Evolutionary conservation across 139 green algal genomes (phyloP).

Genomic region (Pseudopediastrum boryanum): DNA sequence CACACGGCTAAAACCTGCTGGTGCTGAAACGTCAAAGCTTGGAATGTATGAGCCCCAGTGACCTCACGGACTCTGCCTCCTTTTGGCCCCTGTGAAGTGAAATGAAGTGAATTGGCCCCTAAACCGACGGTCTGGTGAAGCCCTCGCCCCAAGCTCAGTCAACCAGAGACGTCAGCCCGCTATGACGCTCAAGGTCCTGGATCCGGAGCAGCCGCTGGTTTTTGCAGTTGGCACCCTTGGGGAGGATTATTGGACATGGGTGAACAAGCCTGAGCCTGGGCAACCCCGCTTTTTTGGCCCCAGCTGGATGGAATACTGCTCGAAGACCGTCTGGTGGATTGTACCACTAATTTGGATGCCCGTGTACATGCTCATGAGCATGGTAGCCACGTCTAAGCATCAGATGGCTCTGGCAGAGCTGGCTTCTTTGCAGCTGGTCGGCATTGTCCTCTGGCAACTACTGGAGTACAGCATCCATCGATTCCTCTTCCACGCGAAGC

Average conservation of each 20-base stretch:
- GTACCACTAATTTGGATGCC: constrained; percentile 91
- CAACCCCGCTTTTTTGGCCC: constrained; percentile 84
- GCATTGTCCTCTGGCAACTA: constrained; percentile 81
- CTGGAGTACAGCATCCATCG: constrained; percentile 93
- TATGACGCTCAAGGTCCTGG: background rate
- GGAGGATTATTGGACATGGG: constrained; percentile 79
- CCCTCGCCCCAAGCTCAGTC: no score
- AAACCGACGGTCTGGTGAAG: no score
- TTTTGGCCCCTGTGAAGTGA: no score
- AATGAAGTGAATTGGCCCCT: no score
- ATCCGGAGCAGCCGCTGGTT: constrained; percentile 41
- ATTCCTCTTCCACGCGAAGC: constrained; percentile 86
- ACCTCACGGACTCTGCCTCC: no score
- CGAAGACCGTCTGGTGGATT: constrained; percentile 85
- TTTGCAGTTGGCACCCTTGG: constrained; percentile 71
- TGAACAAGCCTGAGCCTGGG: constrained; percentile 74
- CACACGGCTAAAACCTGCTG: no score
- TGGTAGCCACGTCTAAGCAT: background rate
- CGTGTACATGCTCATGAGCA: constrained; percentile 42
- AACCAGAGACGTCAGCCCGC: no score
- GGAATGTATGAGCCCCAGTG: no score
- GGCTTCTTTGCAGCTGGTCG: constrained; percentile 43
- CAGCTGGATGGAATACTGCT: constrained; percentile 62
- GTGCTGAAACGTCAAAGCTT: no score
- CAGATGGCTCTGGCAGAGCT: background rate